Percentiles rank a stretch among this genome's conserved stretches.
Evolutionary conservation across 495 filamentous ascomycete species (phyloP).

Genomic region (Lepidopterella palustris): DNA sequence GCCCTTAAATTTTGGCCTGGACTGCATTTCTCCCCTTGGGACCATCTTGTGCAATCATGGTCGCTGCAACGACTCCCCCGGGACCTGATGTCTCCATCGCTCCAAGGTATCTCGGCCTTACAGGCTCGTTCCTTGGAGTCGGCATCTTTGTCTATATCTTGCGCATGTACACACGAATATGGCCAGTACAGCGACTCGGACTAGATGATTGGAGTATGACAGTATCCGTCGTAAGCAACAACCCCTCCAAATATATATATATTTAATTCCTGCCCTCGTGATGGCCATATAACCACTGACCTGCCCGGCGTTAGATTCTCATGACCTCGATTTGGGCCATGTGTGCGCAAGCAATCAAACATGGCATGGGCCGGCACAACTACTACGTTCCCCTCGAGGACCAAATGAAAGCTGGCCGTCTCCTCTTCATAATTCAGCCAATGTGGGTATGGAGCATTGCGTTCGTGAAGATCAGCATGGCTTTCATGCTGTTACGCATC

Average conservation of each 20-base stretch:
- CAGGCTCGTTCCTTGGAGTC: background rate
- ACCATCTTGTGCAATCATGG: background rate
- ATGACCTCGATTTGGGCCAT: background rate
- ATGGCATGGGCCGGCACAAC: slow-evolving; percentile 1
- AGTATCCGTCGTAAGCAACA: background rate
- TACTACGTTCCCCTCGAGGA: background rate
- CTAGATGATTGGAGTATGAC: background rate
- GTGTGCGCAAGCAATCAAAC: background rate
- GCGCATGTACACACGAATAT: background rate
- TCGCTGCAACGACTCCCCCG: background rate
- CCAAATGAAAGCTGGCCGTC: background rate
- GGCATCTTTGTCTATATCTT: background rate
- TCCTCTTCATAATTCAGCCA: slow-evolving; percentile 8
- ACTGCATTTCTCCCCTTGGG: background rate
- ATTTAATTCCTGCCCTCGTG: too few species aligned
- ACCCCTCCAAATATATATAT: background rate
- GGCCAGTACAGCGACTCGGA: background rate
- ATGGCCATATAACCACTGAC: too few species aligned
- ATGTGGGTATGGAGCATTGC: slow-evolving; percentile 30
- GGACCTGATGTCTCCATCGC: background rate
- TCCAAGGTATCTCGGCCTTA: background rate
- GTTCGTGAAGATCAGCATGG: slow-evolving; percentile 36
- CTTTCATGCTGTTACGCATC: slow-evolving; percentile 34
- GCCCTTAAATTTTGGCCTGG: background rate
- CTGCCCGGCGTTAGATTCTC: too few species aligned